Percentiles rank a stretch among this genome's conserved stretches.
phyloP scores from a whole-genome alignment of 2,329 filamentous ascomycete species.

The Fusarium tjaetaba region DNA sequence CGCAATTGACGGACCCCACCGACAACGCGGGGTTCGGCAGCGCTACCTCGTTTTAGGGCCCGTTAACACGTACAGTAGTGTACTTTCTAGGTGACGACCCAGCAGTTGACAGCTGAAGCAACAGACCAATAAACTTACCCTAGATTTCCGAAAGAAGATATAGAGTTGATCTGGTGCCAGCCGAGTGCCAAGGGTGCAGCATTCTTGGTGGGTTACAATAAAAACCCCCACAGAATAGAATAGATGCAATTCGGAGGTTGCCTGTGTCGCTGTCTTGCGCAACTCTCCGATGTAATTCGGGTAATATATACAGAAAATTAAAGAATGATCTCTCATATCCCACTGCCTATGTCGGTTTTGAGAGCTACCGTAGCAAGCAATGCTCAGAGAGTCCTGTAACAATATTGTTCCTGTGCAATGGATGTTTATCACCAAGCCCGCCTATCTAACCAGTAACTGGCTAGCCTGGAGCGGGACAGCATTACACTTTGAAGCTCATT shows the following conservation, averaged over 20 bases:
- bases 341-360: not conserved
- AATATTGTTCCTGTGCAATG: not conserved
- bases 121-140: constrained; percentile 24
- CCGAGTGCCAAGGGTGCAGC: not conserved
- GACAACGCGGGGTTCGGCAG: constrained; percentile 40
- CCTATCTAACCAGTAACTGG: not conserved
- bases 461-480: constrained; percentile 10
- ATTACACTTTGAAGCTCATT: constrained; percentile 15
- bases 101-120: constrained; percentile 21
- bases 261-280: not conserved
- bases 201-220: not conserved
- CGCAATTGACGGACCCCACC: not conserved
- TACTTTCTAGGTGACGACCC: not conserved
- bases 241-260: not conserved
- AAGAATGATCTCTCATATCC: not conserved
- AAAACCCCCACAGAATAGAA: not conserved
- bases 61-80: constrained; percentile 28
- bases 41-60: constrained; percentile 31
- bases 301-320: not conserved
- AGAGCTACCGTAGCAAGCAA: not conserved
- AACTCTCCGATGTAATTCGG: not conserved
- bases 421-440: not conserved
- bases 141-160: constrained; percentile 10
- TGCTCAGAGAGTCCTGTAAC: not conserved
- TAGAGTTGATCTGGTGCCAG: not conserved